Base-by-base conservation (phyloP, 495 filamentous ascomycete species). In the Staphylotrichum tortipilum region DNA sequence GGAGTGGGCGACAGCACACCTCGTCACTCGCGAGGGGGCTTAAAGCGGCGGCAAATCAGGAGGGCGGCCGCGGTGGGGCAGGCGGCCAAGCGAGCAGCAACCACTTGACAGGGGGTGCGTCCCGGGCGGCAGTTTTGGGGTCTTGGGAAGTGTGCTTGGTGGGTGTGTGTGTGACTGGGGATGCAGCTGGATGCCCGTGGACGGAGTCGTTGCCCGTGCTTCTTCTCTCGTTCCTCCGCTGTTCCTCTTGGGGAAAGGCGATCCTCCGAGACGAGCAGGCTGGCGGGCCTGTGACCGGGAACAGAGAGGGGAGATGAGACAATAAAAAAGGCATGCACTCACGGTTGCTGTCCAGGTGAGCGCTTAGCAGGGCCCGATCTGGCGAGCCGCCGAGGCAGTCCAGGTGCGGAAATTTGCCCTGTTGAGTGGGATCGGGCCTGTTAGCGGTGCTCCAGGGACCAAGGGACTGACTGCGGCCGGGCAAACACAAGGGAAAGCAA, bases 31-130 rank as follows among this genome's bases (percentile, higher is more conserved):
- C n/a, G 24, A 41, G 56, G 50, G 58, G 54, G 57, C 53, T 60
- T 53, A 53, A 57, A 58, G 57, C 65, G 59, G 58, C 61, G 57
- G 52, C 61, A 66, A 66, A 60, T 56, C 35, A 59, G 47, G 52
- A 56, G 29, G 26, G 18, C 43, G 30, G 43, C 44, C 36, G 41
- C 29, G 50, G 55, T 56, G 40, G 52, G 52, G 49, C 35, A 33
- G 39, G 23, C 47, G 36, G 51, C 59, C 61, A 62, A 62, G 61
- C 57, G 61, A 64, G 53, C 54, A 60, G 52, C 57, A 55, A 62
- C 61, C 54, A 54, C 51, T 60, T 48, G 62, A 58, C 64, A 65
- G 60, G 60, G 58, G 60, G 55, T 47, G 6, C 6, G 28, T 55
- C 44, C 40, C 30, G 51, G 52, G 64, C 64, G 62, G 64, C 59